Base-by-base conservation (phyloP, 345 rosid species). In the Linum lewisii region DNA sequence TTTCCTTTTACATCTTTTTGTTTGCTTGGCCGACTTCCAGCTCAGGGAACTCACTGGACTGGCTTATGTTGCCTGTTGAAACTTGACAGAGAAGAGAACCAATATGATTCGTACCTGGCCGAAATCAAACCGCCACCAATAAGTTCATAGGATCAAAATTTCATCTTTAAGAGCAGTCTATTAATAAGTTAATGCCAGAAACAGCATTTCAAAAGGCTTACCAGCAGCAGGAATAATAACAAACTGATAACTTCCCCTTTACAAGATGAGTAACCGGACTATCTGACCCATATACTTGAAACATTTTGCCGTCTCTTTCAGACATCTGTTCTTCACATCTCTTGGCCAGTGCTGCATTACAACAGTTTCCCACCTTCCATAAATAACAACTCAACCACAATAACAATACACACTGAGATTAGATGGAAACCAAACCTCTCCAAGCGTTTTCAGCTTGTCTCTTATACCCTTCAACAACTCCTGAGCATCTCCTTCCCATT, bases 281-380 rank as follows among this genome's bases (percentile, higher is more conserved):
- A 92, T 88, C 75, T 92, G 90, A 25, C 96, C 96, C 83, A 83
- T 61, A 67, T 63, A 77, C 71, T 71, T 86, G 70, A 81, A 92
- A 5, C 93, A 72, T 76, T 86, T 92, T 20, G 84, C 66, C 21
- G 87, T 79, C 77, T 88, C 96, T 76, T 69, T 88, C 70, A 92
- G 74, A 82, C 95, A 84, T 76, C 79, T 86, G 81, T 86, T 84
- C 63, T 73, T 86, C 64, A 78, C 85, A 58, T 83, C 83, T 66
- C 98, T 84, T 42, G 79, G 59, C 95, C 96, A 92, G 64, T 88
- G 84, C 95, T 92, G 82, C 79, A 72, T 70, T 67, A 14, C 21
- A 57, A 21, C 9, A 42, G 57, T 63, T 51, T 56, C 57, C 62
- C 58, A 60, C 36, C 56, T n/a, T n/a, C n/a, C n/a, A n/a, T n/a